phyloP scores from a whole-genome alignment of 2,329 filamentous ascomycete species.

The Cercospora sojina region DNA sequence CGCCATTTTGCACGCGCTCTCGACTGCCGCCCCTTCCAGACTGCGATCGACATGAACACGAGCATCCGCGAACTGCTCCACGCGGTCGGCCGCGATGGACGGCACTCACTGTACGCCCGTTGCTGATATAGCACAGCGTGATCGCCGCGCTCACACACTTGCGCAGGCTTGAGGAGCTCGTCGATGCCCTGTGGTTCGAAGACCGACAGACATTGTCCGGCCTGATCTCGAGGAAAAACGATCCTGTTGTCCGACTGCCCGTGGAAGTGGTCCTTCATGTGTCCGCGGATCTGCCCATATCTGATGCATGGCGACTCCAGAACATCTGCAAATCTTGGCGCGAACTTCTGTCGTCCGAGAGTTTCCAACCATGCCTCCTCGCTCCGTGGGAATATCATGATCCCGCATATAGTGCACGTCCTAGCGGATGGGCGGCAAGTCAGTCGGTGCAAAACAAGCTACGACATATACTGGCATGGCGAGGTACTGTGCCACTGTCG shows the following conservation, averaged over 20 bases:
- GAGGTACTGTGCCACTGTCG: constrained; percentile 21
- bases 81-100: neutral
- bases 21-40: neutral
- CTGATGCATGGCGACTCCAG: constrained; percentile 33
- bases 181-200: constrained; percentile 12
- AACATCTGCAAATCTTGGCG: constrained; percentile 40
- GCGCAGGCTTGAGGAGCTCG: constrained; percentile 21
- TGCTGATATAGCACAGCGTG: neutral
- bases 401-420: constrained; percentile 14
- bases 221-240: constrained; percentile 25
- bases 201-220: constrained; percentile 15
- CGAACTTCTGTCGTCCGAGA: constrained; percentile 31
- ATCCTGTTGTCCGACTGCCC: constrained; percentile 41
- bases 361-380: constrained; percentile 11
- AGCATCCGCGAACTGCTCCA: constrained; percentile 8
- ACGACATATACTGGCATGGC: constrained; percentile 22
- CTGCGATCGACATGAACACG: neutral
- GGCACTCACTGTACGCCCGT: neutral
- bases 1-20: neutral
- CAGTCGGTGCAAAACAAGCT: constrained; percentile 8
- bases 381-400: constrained; percentile 15
- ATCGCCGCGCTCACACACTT: neutral
- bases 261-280: constrained; percentile 41
- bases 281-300: constrained; percentile 34
- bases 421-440: neutral